Evolutionary conservation across 2,329 filamentous ascomycete genomes (phyloP), one percentile per base, ranked within the genome.

Genomic region (Aspergillus tamarii): DNA sequence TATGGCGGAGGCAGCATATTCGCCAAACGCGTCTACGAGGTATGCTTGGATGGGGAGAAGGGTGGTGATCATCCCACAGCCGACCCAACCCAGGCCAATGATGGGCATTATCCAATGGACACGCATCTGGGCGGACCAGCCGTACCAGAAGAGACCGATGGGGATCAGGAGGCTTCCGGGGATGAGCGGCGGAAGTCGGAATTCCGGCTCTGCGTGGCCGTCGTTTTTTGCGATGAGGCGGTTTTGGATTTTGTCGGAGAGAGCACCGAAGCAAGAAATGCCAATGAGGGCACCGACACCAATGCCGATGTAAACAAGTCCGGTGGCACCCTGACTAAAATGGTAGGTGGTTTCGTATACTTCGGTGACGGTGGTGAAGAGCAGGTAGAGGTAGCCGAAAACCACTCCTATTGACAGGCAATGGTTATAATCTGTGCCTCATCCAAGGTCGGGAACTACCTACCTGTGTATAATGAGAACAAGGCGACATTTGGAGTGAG

Each of bases 101-200:
- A 68, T 66, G 1, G 85, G 85, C 16, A 87, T 76, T 48, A 88
- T 84, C 84, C 84, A 88, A 68, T 86, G 84, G 1, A 80, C 74
- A 3, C 76, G 70, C 43, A 79, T 75, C 58, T 87, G 75, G 0
- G 85, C 84, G 3, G 80, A 77, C 84, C 85, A 87, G 39, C 85
- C 85, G 68, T 86, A 87, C 76, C 82, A 81, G 65, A 87, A 82
- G 0, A 88, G 77, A 12, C 84, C 83, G 26, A 83, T 70, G 1
- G 86, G 84, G 2, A 87, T 80, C 45, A 85, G 76, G 2, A 85
- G 67, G 2, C 80, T 80, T 1, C 83, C 83, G 14, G 83, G 76
- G 60, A 87, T 81, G 75, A 88, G 84, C 2, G 84, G 78, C 0
- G 84, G 83, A 0, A 85, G 73, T 0, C 83, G 78, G 64, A 79